Evolutionary conservation across 2,329 filamentous ascomycete species (phyloP).

Genomic region (Colletotrichum salicis): DNA sequence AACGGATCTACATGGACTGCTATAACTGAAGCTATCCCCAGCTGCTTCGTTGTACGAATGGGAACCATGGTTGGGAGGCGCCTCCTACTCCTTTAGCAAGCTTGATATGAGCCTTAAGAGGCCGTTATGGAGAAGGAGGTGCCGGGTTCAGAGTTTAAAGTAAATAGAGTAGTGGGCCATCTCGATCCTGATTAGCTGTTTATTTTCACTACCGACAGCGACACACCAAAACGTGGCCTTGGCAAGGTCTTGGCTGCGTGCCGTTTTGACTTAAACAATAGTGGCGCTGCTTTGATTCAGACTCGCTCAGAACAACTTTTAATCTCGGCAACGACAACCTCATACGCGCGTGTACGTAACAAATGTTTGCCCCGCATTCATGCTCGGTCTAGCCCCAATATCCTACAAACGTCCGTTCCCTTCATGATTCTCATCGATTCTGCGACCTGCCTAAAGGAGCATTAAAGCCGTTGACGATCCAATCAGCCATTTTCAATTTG

Average conservation of each 20-base stretch:
- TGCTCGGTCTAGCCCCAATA: slow-evolving; percentile 1
- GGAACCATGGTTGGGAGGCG: background rate
- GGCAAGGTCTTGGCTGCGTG: slow-evolving; percentile 7
- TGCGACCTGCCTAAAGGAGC: slow-evolving; percentile 3
- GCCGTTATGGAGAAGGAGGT: background rate
- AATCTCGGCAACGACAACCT: slow-evolving; percentile 9
- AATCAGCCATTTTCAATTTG: background rate
- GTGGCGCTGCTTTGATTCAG: background rate
- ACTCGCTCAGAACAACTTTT: background rate
- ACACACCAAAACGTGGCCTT: background rate
- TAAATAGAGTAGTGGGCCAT: slow-evolving; percentile 24
- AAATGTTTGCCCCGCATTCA: background rate
- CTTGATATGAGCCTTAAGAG: background rate
- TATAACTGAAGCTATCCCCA: background rate
- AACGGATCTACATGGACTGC: background rate
- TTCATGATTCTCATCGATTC: background rate
- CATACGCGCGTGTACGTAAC: background rate
- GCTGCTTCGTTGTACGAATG: background rate
- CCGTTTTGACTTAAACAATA: background rate
- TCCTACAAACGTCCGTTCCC: slow-evolving; percentile 6
- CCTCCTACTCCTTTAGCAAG: background rate
- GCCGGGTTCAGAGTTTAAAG: slow-evolving; percentile 15
- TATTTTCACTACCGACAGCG: slow-evolving; percentile 4
- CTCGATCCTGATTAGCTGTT: slow-evolving; percentile 18
- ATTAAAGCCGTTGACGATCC: background rate